These are phyloP conservation scores for Alternaria burnsii DNA, from an alignment of 2,329 filamentous ascomycete species.

Conservation along the genomic window DNA sequence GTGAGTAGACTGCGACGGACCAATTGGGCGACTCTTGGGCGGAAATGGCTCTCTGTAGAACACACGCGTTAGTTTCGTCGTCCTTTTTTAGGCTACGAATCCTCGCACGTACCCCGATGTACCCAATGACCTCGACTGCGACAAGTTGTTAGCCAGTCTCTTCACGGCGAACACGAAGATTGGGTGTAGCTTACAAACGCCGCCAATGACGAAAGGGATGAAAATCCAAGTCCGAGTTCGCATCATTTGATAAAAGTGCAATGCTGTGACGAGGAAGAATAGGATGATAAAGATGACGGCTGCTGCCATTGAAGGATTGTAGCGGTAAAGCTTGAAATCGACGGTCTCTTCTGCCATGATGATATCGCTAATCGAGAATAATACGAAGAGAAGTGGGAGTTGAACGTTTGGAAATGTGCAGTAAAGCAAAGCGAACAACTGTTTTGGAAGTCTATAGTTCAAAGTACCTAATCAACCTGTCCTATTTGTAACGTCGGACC, in stretches of 20 bases:
- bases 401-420: no score
- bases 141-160: neutral
- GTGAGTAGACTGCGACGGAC: slow-evolving; percentile 50
- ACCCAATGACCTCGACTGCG: slow-evolving; percentile 60
- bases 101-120: slow-evolving; percentile 44
- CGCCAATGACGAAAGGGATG: slow-evolving; percentile 61
- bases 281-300: slow-evolving; percentile 59
- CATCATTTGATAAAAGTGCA: slow-evolving; percentile 55
- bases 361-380: neutral
- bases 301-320: slow-evolving; percentile 56
- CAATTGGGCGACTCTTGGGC: slow-evolving; percentile 36
- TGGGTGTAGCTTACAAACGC: slow-evolving; percentile 52
- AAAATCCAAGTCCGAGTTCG: slow-evolving; percentile 60
- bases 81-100: no score
- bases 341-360: slow-evolving; percentile 3
- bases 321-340: slow-evolving; percentile 38
- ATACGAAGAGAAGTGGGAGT: no score
- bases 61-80: neutral
- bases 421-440: no score
- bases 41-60: slow-evolving; percentile 14
- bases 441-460: neutral
- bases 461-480: neutral
- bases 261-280: slow-evolving; percentile 53
- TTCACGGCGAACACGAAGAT: slow-evolving; percentile 8
- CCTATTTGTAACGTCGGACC: neutral